phyloP scores from a whole-genome alignment of 345 rosid species.

The rapeseed (Brassica napus) region DNA sequence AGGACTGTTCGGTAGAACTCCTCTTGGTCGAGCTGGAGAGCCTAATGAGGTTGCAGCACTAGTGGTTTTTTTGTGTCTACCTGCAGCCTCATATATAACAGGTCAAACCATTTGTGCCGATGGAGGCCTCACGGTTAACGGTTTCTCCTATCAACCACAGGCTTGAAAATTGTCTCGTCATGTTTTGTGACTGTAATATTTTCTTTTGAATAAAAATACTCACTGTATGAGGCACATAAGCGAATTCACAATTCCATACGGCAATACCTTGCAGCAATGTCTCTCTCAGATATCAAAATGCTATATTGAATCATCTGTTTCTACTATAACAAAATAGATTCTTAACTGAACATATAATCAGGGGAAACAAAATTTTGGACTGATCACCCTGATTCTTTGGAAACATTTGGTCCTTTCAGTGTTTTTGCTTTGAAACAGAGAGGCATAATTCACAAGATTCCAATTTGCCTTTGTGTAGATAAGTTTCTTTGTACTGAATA shows the following conservation, averaged over 20 bases:
- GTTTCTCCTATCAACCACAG: conserved; percentile 36
- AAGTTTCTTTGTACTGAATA: not conserved
- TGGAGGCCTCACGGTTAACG: conserved; percentile 50
- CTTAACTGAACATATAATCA: not conserved
- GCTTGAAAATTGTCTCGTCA: conserved; percentile 5
- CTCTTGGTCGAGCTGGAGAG: conserved; percentile 49
- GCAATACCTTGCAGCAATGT: too few species aligned
- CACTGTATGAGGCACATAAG: not conserved
- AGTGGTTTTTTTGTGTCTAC: conserved; percentile 57
- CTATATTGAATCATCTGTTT: not conserved
- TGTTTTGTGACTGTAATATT: not conserved
- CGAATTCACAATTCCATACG: not conserved
- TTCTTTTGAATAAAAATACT: not conserved
- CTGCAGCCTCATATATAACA: conserved; percentile 57
- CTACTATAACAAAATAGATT: not conserved
- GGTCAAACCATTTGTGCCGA: conserved; percentile 56
- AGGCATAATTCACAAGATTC: not conserved
- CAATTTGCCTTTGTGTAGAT: not conserved
- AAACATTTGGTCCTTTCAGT: not conserved
- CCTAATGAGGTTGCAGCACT: conserved; percentile 51
- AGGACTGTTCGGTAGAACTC: conserved; percentile 36
- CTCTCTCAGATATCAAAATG: too few species aligned
- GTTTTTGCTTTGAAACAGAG: not conserved
- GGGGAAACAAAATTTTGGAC: not conserved
- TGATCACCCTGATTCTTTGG: not conserved